phyloP scores from a whole-genome alignment of 495 filamentous ascomycete species.

The Amphirosellinia nigrospora region DNA sequence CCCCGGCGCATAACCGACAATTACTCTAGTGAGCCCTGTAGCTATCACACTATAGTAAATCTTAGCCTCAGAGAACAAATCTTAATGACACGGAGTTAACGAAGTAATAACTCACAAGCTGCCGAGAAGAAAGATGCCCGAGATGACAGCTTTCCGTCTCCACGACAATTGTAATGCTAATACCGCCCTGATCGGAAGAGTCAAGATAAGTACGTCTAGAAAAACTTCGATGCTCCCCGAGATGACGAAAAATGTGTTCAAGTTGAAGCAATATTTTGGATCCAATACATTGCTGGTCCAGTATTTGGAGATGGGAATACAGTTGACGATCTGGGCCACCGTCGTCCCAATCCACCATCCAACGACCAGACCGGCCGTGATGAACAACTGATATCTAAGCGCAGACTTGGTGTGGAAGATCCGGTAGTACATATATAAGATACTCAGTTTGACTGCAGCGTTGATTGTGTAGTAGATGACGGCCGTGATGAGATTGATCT shows the following conservation, averaged over 20 bases:
- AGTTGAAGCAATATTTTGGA: slow-evolving; percentile 38
- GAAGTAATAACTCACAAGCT: slow-evolving; percentile 36
- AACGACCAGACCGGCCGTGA: neutral
- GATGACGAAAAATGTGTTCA: slow-evolving; percentile 39
- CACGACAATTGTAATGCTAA: slow-evolving; percentile 35
- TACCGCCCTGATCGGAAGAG: slow-evolving; percentile 42
- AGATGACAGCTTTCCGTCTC: slow-evolving; percentile 36
- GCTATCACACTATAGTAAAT: too few relatives aligned
- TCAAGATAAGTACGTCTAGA: slow-evolving; percentile 40
- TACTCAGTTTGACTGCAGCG: neutral
- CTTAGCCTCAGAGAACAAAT: neutral
- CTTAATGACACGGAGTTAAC: too few relatives aligned
- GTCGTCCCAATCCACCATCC: neutral
- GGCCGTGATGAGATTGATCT: neutral
- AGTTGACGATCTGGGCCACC: slow-evolving; percentile 25
- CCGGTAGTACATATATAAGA: neutral
- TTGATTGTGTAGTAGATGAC: neutral
- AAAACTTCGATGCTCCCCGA: slow-evolving; percentile 39
- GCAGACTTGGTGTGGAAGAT: neutral
- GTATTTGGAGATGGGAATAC: slow-evolving; percentile 30
- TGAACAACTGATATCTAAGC: neutral
- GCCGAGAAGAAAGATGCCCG: slow-evolving; percentile 45
- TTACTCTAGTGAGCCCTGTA: slow-evolving; percentile 30
- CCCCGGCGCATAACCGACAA: slow-evolving; percentile 16
- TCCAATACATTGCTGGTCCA: slow-evolving; percentile 29